Evolutionary conservation across 768 basidiomycete species (phyloP), one percentile per base, ranked within the genome.

Genomic region (Pleurotus salmoneostramineus): DNA sequence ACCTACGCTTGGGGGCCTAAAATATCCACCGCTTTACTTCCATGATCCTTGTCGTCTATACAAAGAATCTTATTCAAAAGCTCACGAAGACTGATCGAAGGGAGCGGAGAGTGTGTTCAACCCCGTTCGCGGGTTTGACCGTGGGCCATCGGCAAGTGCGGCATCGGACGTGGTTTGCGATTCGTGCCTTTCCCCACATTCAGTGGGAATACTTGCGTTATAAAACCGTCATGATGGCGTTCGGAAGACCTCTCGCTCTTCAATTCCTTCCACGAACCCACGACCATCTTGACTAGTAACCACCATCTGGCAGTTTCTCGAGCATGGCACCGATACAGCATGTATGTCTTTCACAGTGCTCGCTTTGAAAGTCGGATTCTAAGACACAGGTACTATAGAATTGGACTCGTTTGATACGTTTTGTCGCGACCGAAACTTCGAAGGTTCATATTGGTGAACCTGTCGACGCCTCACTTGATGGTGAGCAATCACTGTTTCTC

Each of bases 381-480:
- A 50, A 46, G 27, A 12, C 27, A 58, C 32, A 40, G 50, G 37
- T 11, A 48, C 48, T 6, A 11, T 60, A 89, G 85, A 77, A 80
- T 78, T 93, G 91, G 91, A 83, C 83, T 35, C 85, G 91, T 51
- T 80, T 93, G 54, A 90, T 93, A 64, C 88, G 91, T 59, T 93
- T 93, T 67, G 79, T 89, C 33, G 91, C 91, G 17, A 78, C 74
- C 11, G 91, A 93, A 73, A 91, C 89, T 0, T 77, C 80, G 5
- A 76, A 81, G 55, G 79, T 93, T 27, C 91, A 93, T 63, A 78
- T 91, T 60, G 91, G 91, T 35, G 81, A 93, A 71, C 91, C 91
- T 0, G 74, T 90, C 14, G 85, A 92, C 64, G 60, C 83, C 2
- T 69, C 68, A 42, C 76, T 89, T 36, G 91, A 93, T 64, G 82